Evolutionary conservation across 2,329 filamentous ascomycete genomes (phyloP), one percentile per base, ranked within the genome.

Genomic region (Corinectria fuckeliana): DNA sequence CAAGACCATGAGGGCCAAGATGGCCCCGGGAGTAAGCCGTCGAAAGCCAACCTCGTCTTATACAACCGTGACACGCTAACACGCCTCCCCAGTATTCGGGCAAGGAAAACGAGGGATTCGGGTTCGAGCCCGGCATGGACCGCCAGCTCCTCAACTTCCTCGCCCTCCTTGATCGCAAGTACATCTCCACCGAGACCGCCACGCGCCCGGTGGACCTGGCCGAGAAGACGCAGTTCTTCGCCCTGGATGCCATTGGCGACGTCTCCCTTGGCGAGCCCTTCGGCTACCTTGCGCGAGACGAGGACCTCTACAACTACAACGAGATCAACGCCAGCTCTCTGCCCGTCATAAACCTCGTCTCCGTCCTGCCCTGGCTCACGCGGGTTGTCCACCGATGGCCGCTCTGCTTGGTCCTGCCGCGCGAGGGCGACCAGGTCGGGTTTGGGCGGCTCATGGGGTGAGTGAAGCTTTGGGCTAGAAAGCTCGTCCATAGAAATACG

Each of bases 241-340:
- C 83, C 1, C 72, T 86, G 1, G 84, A 87, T 56, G 80, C 82
- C 2, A 82, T 86, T 39, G 80, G 80, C 11, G 77, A 83, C 34
- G 71, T 86, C 20, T 81, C 81, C 0, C 80, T 85, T n/a, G 83
- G 83, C 6, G 69, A 77, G 11, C 67, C 82, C 0, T 85, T 85
- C 60, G 83, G 84, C 4, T 81, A 81, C 63, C 74, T 87, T 13
- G 72, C 74, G 20, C 73, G 78, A 6, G 81, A 86, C 59, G 68
- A 75, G 16, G 84, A 87, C 57, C 63, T 82, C 0, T 79, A 80
- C 32, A 69, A 70, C 26, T 78, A 83, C 63, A 75, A 82, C 48
- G 69, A 77, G 55, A 80, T 81, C 20, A 78, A 75, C 34, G 76
- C 78, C 34, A 75, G 74, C n/a, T 75, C 76, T 0, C 57, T 81